phyloP scores from a whole-genome alignment of 306 rosid genomes.

The Cucurbita pepo region DNA sequence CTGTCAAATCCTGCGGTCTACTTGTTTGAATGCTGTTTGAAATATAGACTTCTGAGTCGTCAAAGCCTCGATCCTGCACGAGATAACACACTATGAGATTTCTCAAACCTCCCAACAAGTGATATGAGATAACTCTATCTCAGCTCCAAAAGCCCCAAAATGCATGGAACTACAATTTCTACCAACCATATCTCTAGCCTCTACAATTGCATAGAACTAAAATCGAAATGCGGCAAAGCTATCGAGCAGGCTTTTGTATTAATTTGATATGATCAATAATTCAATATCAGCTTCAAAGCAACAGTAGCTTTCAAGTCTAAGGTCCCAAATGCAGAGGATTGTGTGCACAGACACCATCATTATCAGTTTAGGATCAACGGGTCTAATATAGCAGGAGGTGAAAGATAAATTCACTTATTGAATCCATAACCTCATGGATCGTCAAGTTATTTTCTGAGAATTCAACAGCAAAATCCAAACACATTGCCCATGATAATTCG shows the following conservation, averaged over 20 bases:
- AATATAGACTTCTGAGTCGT: constrained; percentile 60
- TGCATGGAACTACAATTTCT: not conserved
- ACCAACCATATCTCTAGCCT: not conserved
- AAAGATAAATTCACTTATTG: not conserved
- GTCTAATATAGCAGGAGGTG: not conserved
- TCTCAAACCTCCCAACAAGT: constrained; percentile 46
- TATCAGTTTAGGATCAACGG: not conserved
- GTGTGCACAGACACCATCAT: not conserved
- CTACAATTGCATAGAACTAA: not conserved
- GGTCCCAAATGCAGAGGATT: not conserved
- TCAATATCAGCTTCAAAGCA: not conserved
- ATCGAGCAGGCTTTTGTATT: too few species aligned
- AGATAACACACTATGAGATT: constrained; percentile 26
- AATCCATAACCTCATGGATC: not conserved
- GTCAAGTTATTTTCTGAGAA: not conserved
- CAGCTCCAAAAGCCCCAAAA: not conserved
- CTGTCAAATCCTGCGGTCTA: constrained; percentile 49
- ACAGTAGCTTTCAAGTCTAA: not conserved
- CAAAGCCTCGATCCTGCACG: constrained; percentile 54
- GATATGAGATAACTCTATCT: constrained; percentile 13
- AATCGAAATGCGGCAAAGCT: not conserved
- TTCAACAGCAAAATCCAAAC: not conserved
- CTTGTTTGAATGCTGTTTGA: constrained; percentile 44
- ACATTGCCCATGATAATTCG: not conserved
- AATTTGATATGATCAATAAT: not conserved